These are phyloP conservation scores for Trametes polyzona DNA, from an alignment of 1,284 basidiomycete genomes.

Conservation along the genomic window DNA sequence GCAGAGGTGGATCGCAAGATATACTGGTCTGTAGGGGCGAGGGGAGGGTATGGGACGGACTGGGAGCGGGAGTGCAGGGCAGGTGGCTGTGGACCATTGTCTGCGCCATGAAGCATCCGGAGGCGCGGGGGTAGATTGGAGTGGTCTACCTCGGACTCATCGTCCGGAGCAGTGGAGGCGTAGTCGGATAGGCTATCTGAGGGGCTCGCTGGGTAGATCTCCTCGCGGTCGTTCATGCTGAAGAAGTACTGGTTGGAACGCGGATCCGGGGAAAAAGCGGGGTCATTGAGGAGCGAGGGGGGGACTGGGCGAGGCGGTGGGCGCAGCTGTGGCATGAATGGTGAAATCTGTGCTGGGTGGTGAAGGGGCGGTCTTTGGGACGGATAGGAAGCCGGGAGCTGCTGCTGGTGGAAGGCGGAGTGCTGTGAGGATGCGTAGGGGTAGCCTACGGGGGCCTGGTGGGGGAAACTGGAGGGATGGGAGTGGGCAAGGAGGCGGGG, in stretches of 20 bases:
- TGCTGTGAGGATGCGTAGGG: conserved; percentile 5
- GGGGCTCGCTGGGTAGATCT: conserved; percentile 30
- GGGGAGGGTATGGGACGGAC: conserved; percentile 17
- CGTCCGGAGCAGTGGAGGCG: conserved; percentile 19
- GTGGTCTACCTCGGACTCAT: conserved; percentile 23
- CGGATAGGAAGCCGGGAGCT: conserved; percentile 19
- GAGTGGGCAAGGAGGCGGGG: conserved; percentile 2
- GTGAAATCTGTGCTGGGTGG: conserved; percentile 19
- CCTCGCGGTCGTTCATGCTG: conserved; percentile 34
- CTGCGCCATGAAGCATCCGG: conserved; percentile 16
- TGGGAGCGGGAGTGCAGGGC: conserved; percentile 19
- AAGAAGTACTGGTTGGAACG: conserved; percentile 38
- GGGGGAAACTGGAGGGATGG: conserved; percentile 13
- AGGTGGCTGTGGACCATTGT: conserved; percentile 7
- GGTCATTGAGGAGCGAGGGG: conserved; percentile 33
- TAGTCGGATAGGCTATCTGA: conserved; percentile 25
- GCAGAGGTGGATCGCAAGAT: conserved; percentile 17
- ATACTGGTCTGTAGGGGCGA: conserved; percentile 9
- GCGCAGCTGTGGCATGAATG: conserved; percentile 17
- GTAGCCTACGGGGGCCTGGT: conserved; percentile 11
- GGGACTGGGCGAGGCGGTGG: conserved; percentile 20
- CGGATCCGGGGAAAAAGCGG: conserved; percentile 43
- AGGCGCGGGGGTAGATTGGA: conserved; percentile 21
- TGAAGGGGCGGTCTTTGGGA: conserved; percentile 11
- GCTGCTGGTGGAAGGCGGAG: conserved; percentile 12